phyloP scores from a whole-genome alignment of 73 alveolate species.

The Uronychia setigera region DNA sequence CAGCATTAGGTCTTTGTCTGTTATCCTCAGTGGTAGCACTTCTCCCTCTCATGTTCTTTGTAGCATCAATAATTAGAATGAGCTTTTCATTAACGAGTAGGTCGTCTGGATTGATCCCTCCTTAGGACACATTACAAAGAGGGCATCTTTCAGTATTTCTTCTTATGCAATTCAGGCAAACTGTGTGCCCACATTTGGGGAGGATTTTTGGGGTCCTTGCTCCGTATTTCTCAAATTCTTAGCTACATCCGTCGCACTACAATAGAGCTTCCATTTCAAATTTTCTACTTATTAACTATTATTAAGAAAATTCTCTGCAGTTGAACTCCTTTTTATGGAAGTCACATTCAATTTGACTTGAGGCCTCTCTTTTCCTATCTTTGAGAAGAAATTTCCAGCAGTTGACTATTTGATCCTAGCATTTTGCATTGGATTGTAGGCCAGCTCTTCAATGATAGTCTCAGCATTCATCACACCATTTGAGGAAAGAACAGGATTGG shows the following conservation, averaged over 20 bases:
- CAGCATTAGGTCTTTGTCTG: background rate
- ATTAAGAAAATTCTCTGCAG: background rate
- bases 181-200: conserved; percentile 83
- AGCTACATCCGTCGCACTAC: background rate
- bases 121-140: conserved; percentile 17
- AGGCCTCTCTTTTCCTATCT: background rate
- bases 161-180: conserved; percentile 77
- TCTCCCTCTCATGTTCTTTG: background rate
- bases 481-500: background rate
- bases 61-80: conserved; percentile 26
- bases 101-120: conserved; percentile 11
- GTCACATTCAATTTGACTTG: too few relatives aligned
- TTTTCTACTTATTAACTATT: too few relatives aligned
- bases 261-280: background rate
- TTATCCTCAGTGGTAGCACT: background rate
- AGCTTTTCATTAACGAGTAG: conserved; percentile 48
- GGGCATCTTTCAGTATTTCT: conserved; percentile 8
- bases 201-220: conserved; percentile 76
- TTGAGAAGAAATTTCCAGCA: background rate
- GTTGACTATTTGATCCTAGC: background rate
- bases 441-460: background rate
- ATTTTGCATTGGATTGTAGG: background rate
- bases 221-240: conserved; percentile 46
- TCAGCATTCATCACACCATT: background rate
- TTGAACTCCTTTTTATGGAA: background rate